phyloP scores from a whole-genome alignment of 1,284 basidiomycete species.

The Fistulina hepatica region DNA sequence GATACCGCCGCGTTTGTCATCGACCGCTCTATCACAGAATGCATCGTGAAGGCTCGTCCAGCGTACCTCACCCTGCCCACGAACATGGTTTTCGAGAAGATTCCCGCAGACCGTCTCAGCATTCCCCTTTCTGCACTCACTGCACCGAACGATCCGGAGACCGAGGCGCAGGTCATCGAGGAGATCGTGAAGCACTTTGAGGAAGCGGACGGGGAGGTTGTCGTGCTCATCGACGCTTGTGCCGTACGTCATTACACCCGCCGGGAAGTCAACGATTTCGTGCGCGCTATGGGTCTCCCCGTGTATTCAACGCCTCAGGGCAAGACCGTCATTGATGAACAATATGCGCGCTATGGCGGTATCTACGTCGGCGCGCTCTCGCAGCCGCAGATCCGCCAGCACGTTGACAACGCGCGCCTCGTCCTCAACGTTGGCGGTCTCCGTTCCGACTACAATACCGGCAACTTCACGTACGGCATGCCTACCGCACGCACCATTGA shows the following conservation, averaged over 20 bases:
- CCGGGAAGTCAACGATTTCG: constrained; percentile 56
- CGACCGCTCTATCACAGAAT: constrained; percentile 67
- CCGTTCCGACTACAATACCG: constrained; percentile 85
- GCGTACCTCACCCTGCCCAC: constrained; percentile 84
- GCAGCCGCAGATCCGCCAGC: constrained; percentile 55
- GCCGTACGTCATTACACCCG: constrained; percentile 69
- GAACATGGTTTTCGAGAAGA: constrained; percentile 63
- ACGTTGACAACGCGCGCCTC: constrained; percentile 73
- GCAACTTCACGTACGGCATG: constrained; percentile 68
- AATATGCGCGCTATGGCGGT: constrained; percentile 77
- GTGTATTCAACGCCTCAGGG: constrained; percentile 84
- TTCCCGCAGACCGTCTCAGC: constrained; percentile 53
- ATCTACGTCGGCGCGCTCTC: constrained; percentile 75
- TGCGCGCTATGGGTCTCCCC: constrained; percentile 61
- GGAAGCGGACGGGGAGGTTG: constrained; percentile 48
- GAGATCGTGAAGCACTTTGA: constrained; percentile 58
- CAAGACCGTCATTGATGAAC: constrained; percentile 74
- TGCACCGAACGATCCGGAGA: constrained; percentile 43
- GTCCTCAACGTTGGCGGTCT: constrained; percentile 75
- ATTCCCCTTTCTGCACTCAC: constrained; percentile 43
- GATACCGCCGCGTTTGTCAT: constrained; percentile 58
- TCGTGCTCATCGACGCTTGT: constrained; percentile 87
- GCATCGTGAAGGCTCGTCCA: constrained; percentile 64
- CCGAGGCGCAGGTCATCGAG: constrained; percentile 62
- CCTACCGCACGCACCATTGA: constrained; percentile 51